Conservation (phyloP, 1,284 basidiomycete genomes). For the Entoloma clypeatum region DNA sequence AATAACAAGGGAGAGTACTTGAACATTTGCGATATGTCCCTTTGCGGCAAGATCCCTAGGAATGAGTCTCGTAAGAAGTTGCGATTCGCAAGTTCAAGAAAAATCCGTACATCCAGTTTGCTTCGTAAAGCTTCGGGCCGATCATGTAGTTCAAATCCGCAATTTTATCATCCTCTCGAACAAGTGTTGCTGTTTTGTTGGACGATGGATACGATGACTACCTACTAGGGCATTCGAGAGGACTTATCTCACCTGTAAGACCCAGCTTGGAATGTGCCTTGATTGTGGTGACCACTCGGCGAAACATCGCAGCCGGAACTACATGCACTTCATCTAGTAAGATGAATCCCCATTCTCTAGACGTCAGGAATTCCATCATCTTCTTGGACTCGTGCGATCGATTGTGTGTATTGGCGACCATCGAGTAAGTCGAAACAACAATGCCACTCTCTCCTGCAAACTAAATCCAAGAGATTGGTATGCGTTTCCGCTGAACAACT, state of each 20-base stretch:
- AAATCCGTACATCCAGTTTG: slow-evolving; percentile 88
- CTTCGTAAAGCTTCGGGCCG: slow-evolving; percentile 98
- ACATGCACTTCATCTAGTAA: slow-evolving; percentile 96
- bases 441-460: slow-evolving; percentile 94
- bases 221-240: no score
- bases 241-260: slow-evolving; percentile 77
- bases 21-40: slow-evolving; percentile 98
- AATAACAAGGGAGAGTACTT: slow-evolving; percentile 52
- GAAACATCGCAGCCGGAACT: slow-evolving; percentile 95
- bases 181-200: slow-evolving; percentile 95
- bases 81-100: slow-evolving; percentile 9
- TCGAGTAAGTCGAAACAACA: slow-evolving; percentile 96
- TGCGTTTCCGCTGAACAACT: slow-evolving; percentile 7
- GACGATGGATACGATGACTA: no score
- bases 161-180: slow-evolving; percentile 99
- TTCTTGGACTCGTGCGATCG: slow-evolving; percentile 95
- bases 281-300: slow-evolving; percentile 93
- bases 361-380: slow-evolving; percentile 98
- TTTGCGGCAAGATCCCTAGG: slow-evolving; percentile 90
- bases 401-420: slow-evolving; percentile 97
- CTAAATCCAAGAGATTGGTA: slow-evolving; percentile 37
- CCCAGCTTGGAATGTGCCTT: slow-evolving; percentile 97
- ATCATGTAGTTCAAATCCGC: slow-evolving; percentile 99
- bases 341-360: slow-evolving; percentile 94
- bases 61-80: slow-evolving; percentile 9